Evolutionary conservation across 768 basidiomycete species (phyloP), one percentile per base, ranked within the genome.

Genomic region (Trametes punicea): DNA sequence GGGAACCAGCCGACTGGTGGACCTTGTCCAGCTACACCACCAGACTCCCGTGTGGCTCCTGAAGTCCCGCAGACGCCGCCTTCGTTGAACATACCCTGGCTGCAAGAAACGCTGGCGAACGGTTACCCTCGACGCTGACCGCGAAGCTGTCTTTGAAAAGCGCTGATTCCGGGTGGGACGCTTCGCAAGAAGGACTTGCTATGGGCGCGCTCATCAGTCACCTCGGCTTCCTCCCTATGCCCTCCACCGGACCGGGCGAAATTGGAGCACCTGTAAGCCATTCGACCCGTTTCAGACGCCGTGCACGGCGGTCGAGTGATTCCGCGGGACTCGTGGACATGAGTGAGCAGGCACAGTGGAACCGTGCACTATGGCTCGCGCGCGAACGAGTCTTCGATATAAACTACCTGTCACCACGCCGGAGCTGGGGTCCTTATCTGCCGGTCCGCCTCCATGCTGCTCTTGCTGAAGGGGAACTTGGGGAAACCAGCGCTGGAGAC

Each of bases 171-270:
- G 10, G 11, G 2, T 51, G 51, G 60, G 55, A 16, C 15, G 31
- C 53, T 16, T 27, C 39, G 2, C 59, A 65, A 3, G 67, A 71
- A 18, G 71, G 69, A 3, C 68, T 72, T 10, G 59, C 70, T 2
- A 74, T 80, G 49, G 67, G 73, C 49, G 70, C 71, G 54, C 69
- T 82, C 27, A 57, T 77, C 3, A 74, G 74, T 29, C 64, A 71
- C 39, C 74, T 74, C 2, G 80, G 80, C 5, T 77, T 79, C 45
- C 69, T 71, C 23, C 63, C 65, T 8, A 40, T 64, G 11, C 59
- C 45, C 2, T 13, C 41, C n/a, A 21, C 21, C 34, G 41, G 26
- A 13, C 4, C 16, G 9, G 29, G 11, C 16, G 29, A 26, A 4
- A 16, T 46, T 5, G 20, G 18, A 7, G 36, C 4, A 7, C 47